Conservation (phyloP, 345 rosid genomes). For the Pistacia atlantica region DNA sequence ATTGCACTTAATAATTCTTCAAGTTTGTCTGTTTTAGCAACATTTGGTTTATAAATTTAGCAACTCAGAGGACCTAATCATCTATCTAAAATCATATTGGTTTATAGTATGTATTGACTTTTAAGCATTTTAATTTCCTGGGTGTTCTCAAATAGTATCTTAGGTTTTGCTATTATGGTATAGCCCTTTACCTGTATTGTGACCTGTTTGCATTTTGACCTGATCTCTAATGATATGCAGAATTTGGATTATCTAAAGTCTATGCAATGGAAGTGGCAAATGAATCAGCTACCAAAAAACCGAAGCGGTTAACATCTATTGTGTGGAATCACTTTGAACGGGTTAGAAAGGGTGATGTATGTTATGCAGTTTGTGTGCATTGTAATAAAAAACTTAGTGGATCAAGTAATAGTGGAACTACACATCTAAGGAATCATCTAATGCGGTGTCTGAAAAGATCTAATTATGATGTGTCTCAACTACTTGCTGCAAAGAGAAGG, state of each 20-base stretch:
- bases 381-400: conserved; percentile 95
- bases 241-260: conserved; percentile 23
- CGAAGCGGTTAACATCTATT: conserved; percentile 86
- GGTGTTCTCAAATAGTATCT: background rate
- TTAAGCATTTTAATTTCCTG: background rate
- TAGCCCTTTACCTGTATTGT: background rate
- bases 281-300: conserved; percentile 65
- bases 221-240: conserved; percentile 34
- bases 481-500: conserved; percentile 74
- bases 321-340: conserved; percentile 97
- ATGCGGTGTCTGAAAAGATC: conserved; percentile 90
- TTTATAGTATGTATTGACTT: background rate
- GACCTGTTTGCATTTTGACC: conserved; percentile 3
- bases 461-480: conserved; percentile 81
- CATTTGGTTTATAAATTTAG: conserved; percentile 1
- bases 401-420: conserved; percentile 94
- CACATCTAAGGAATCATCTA: conserved; percentile 91
- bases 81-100: background rate
- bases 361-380: conserved; percentile 83
- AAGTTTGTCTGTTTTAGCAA: background rate
- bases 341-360: conserved; percentile 84
- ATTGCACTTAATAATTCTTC: background rate
- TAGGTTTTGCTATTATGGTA: background rate
- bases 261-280: conserved; percentile 74
- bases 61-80: background rate